These are phyloP conservation scores for Lachnellula cervina DNA, from an alignment of 2,329 filamentous ascomycete genomes.

Conservation along the genomic window DNA sequence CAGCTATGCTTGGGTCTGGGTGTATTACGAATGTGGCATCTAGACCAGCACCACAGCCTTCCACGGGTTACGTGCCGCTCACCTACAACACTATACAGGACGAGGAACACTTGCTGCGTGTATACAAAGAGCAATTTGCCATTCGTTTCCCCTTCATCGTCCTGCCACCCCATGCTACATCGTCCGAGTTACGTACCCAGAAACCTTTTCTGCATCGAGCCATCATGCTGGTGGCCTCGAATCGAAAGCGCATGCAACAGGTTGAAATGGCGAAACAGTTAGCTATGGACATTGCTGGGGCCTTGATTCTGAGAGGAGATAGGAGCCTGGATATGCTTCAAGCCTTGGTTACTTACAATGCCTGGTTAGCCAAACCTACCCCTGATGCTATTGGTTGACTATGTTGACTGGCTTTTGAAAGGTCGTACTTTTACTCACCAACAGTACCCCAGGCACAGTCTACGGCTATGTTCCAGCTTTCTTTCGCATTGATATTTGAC, in stretches of 20 bases:
- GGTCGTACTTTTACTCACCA: conserved; percentile 17
- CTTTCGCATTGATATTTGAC: conserved; percentile 19
- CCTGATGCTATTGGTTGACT: not conserved
- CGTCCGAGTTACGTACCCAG: conserved; percentile 11
- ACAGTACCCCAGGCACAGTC: conserved; percentile 13
- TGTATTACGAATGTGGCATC: not conserved
- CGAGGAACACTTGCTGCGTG: conserved; percentile 7
- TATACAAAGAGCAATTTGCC: conserved; percentile 14
- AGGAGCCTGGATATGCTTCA: conserved; percentile 24
- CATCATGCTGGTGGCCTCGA: conserved; percentile 14
- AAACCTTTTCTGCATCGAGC: conserved; percentile 18
- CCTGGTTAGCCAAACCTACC: conserved; percentile 14
- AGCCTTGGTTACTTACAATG: conserved; percentile 19
- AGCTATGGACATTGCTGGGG: conserved; percentile 13
- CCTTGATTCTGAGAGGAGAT: conserved; percentile 17
- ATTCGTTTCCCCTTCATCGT: conserved; percentile 19
- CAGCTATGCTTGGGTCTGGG: not conserved
- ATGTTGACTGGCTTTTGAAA: not conserved
- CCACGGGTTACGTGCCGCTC: not conserved
- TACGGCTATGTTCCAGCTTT: conserved; percentile 15
- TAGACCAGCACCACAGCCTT: conserved; percentile 3
- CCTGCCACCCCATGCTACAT: conserved; percentile 9
- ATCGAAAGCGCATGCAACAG: conserved; percentile 12
- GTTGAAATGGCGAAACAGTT: conserved; percentile 15
- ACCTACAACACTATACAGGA: conserved; percentile 1